Evolutionary conservation across 495 filamentous ascomycete genomes (phyloP), one percentile per base, ranked within the genome.

Genomic region (Aspergillus nanangensis): DNA sequence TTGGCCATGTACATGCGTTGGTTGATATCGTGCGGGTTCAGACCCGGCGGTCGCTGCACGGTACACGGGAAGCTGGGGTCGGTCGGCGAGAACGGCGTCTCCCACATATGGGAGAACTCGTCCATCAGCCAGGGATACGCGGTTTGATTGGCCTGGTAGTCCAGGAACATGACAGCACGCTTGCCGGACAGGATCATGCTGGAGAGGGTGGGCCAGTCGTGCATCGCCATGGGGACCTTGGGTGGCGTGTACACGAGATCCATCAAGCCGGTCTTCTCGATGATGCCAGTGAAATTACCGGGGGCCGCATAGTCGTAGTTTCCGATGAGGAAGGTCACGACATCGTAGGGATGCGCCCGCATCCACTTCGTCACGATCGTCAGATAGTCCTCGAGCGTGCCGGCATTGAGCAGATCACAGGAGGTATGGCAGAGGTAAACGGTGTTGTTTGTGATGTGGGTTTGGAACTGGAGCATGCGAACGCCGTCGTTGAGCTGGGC

Each of bases 391-490:
- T 87, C 79, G 18, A 93, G 79, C 9, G 86, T 78, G 1, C 92
- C 92, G 4, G 80, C 83, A 55, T 95, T 80, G 19, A 95, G 74
- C 13, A 95, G 63, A 44, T 87, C 74, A 69, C 90, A 97, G 43
- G 71, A 79, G 8, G 87, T 89, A 61, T 94, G 87, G 65, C 84
- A 88, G 49, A 77, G 81, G 49, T 77, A 72, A 24, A 87, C 53
- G 0, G 78, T 80, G 13, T 67, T 71, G 47, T 84, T 83, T 22
- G 75, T 63, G 38, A 78, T 76, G 61, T 95, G 91, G 5, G 81
- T 83, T 67, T 97, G 88, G 20, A 82, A 90, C 72, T 96, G 89
- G 13, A 97, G 56, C 78, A 95, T 92, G 40, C 92, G 84, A 50
- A 96, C 72, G 13, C 92, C 92, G 52, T 94, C 89, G 57, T 95